phyloP scores from a whole-genome alignment of 1,284 basidiomycete species.

The Peniophora sp. region DNA sequence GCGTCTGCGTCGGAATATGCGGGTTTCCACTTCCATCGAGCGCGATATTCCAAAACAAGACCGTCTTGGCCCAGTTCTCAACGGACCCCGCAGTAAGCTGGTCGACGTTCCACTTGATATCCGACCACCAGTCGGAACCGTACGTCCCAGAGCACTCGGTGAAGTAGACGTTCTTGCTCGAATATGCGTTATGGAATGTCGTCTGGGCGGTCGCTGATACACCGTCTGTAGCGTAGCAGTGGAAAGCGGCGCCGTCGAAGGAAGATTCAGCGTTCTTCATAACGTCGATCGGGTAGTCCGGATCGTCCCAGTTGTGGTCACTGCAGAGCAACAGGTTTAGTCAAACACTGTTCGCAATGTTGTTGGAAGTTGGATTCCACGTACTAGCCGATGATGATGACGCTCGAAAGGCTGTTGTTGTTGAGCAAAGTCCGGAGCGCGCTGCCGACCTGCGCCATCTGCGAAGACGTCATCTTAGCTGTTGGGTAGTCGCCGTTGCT shows the following conservation, averaged over 20 bases:
- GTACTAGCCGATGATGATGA: constrained; percentile 35
- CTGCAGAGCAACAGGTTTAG: too few species aligned
- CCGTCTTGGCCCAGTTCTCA: constrained; percentile 38
- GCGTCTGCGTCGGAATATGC: constrained; percentile 51
- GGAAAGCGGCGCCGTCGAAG: constrained; percentile 42
- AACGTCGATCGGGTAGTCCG: constrained; percentile 40
- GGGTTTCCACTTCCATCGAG: constrained; percentile 56
- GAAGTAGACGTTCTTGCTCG: constrained; percentile 41
- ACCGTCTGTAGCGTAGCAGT: constrained; percentile 32
- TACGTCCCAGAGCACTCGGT: constrained; percentile 44
- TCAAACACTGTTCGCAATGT: too few species aligned
- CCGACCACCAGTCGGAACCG: constrained; percentile 69
- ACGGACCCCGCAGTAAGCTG: constrained; percentile 42
- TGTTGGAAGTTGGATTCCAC: too few species aligned
- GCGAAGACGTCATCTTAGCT: constrained; percentile 27
- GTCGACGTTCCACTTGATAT: constrained; percentile 77
- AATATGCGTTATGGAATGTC: constrained; percentile 35
- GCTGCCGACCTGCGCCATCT: constrained; percentile 34
- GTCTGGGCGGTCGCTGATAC: constrained; percentile 27
- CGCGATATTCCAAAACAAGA: constrained; percentile 70
- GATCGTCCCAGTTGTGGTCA: constrained; percentile 45
- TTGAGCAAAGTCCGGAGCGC: constrained; percentile 36
- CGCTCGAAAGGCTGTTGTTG: constrained; percentile 32
- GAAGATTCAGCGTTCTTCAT: constrained; percentile 37
- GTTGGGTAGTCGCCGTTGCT: constrained; percentile 37